Evolutionary conservation across 495 filamentous ascomycete species (phyloP), one percentile per base, ranked within the genome.

Genomic region (Penicillium simplicissimum): DNA sequence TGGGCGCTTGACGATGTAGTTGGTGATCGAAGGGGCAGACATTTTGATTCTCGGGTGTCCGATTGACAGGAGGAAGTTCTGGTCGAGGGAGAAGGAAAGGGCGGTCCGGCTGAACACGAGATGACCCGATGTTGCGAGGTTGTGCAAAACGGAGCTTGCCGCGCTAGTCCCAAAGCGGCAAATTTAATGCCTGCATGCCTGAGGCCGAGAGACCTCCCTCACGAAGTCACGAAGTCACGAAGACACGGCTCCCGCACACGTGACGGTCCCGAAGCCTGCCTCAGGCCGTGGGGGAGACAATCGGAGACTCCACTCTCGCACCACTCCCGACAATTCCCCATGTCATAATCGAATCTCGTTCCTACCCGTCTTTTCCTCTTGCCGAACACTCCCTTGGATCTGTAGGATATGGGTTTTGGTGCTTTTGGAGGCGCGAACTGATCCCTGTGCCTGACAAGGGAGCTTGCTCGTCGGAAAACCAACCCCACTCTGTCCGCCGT

Each of bases 1-100:
- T 59, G 92, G 93, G 69, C 92, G 87, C 81, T 88, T 88, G 69
- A 86, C 59, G 65, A 96, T 84, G 77, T 83, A 91, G 61, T 77
- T 85, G 63, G 88, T 79, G 72, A 96, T 75, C 57, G 84, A 87
- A 60, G 89, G 89, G 65, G 85, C 81, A 74, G 89, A 86, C 90
- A 95, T 93, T 71, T 72, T 59, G 85, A 77, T 71, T 69, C 65
- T 66, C 66, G 62, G 59, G 54, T 66, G 73, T 68, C 67, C 74
- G 75, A 75, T 72, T 70, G 74, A 71, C 48, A 62, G 66, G 67
- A 63, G 65, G 68, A 59, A 52, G 57, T n/a, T 37, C 35, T 58
- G 34, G 21, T 35, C 53, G 53, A 36, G 64, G 58, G 63, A 59
- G 63, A 59, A 66, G 68, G 68, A 67, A 67, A 69, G 68, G 67